These are phyloP conservation scores for Colletotrichum echinochloae DNA, from an alignment of 2,329 filamentous ascomycete species.

Conservation along the genomic window DNA sequence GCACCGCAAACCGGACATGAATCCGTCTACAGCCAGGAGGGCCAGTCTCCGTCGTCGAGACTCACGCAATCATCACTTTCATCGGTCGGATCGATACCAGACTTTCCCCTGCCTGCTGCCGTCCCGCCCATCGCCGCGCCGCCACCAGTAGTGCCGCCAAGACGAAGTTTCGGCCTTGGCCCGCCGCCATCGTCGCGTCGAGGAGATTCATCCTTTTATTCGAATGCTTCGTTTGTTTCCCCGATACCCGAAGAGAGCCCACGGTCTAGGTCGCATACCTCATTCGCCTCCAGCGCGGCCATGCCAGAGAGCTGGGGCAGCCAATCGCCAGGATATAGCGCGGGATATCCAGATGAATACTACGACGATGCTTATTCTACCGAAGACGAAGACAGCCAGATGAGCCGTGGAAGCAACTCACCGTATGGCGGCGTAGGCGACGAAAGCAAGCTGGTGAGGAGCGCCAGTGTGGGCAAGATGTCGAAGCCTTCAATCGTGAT, in stretches of 20 bases:
- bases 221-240: slow-evolving; percentile 75
- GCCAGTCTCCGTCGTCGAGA: slow-evolving; percentile 58
- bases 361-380: slow-evolving; percentile 58
- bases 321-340: slow-evolving; percentile 58
- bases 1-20: slow-evolving; percentile 52
- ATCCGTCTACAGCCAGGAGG: slow-evolving; percentile 51
- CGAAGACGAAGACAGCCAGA: slow-evolving; percentile 51
- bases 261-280: slow-evolving; percentile 68
- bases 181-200: slow-evolving; percentile 71
- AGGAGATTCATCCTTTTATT: slow-evolving; percentile 74
- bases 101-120: slow-evolving; percentile 63
- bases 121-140: slow-evolving; percentile 40
- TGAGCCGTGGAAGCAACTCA: slow-evolving; percentile 48
- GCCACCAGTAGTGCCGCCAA: slow-evolving; percentile 48
- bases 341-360: slow-evolving; percentile 60
- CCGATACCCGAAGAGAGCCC: slow-evolving; percentile 81
- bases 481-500: slow-evolving; percentile 69
- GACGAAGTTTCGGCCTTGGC: slow-evolving; percentile 67
- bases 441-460: slow-evolving; percentile 69
- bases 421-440: slow-evolving; percentile 62
- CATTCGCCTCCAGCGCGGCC: slow-evolving; percentile 78
- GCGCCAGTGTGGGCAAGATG: slow-evolving; percentile 71
- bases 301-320: slow-evolving; percentile 77
- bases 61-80: slow-evolving; percentile 66
- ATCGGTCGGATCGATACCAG: slow-evolving; percentile 68